Base-by-base conservation (phyloP, 306 rosid species). In the Datisca glomerata region DNA sequence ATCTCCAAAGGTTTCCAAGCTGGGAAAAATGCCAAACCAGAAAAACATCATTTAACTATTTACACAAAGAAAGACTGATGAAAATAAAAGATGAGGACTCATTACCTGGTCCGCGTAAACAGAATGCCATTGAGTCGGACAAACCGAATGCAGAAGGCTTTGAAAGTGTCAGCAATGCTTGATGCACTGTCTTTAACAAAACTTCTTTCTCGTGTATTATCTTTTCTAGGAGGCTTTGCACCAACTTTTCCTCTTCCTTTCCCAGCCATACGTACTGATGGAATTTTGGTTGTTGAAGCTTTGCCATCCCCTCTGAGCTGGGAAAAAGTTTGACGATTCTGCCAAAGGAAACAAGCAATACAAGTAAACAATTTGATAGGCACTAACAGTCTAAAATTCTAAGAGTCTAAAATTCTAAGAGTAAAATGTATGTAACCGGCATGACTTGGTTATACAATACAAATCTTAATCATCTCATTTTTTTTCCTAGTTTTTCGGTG, bases 71-170 rank as follows among this genome's bases (percentile, higher is more conserved):
- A 11, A 25, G 15, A 23, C 13, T 24, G 21, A 25, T 7, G 12
- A 36, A 51, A 8, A 5, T 0, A 48, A 15, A 18, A 28, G 48
- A 22, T 6, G 3, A 37, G 11, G 4, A 49, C 33, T 8, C 4
- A 31, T 2, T 75, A 64, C 98, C 98, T 89, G 15, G 98, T 89
- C 14, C 85, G 93, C 0, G 95, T 84, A 64, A 89, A 84, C 51
- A 89, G 73, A 50, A 84, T 80, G 56, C 98, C 98, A 73, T 72
- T 89, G 57, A 89, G 76, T 52, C 98, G 98, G 42, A 89, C 76
- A 70, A 80, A 76, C 37, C 77, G 61, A 23, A 72, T 71, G 67
- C 81, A 75, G 42, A 89, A 80, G 51, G 66, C 43, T 57, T 78
- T 84, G 60, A 57, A 73, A 1, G 54, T 71, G 31, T 72, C 91